A percentile compares a stretch with the other conserved stretches of the same genome.
Conservation (phyloP, 2,329 filamentous ascomycete genomes). For the Exophiala viscosa region DNA sequence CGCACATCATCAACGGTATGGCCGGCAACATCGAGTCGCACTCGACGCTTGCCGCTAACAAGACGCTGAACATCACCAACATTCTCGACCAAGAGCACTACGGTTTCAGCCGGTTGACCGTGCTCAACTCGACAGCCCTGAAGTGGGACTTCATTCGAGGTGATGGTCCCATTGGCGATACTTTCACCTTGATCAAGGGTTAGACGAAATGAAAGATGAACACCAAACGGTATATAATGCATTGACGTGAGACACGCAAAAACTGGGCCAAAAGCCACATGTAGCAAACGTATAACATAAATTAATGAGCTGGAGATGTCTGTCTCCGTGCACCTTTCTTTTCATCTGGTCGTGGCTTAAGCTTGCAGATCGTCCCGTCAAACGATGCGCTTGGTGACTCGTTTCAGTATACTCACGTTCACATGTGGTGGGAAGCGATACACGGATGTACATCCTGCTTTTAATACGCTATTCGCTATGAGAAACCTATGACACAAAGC, state of each 20-base stretch:
- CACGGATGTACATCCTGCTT: neutral
- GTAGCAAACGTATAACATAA: neutral
- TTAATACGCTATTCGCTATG: slow-evolving; percentile 3
- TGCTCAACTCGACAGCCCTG: slow-evolving; percentile 40
- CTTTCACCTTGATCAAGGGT: slow-evolving; percentile 35
- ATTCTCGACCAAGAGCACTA: slow-evolving; percentile 46
- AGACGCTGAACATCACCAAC: slow-evolving; percentile 42
- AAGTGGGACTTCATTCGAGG: slow-evolving; percentile 49
- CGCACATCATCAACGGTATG: slow-evolving; percentile 52
- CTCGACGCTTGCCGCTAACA: slow-evolving; percentile 36
- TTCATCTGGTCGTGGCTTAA: too few species aligned
- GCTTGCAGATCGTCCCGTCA: too few species aligned
- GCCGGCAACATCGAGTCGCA: slow-evolving; percentile 53
- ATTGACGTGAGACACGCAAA: too few species aligned
- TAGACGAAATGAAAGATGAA: neutral
- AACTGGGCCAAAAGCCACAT: too few species aligned
- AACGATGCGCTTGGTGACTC: too few species aligned
- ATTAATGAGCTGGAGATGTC: neutral
- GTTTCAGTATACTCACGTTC: too few species aligned
- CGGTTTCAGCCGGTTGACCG: slow-evolving; percentile 48
- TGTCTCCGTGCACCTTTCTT: too few species aligned
- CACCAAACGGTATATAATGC: neutral
- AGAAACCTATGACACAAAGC: neutral
- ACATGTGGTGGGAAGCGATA: too few species aligned
- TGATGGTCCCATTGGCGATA: slow-evolving; percentile 39